Evolutionary conservation across 129 eudicot species (phyloP).

Genomic region (Cynara cardunculus): DNA sequence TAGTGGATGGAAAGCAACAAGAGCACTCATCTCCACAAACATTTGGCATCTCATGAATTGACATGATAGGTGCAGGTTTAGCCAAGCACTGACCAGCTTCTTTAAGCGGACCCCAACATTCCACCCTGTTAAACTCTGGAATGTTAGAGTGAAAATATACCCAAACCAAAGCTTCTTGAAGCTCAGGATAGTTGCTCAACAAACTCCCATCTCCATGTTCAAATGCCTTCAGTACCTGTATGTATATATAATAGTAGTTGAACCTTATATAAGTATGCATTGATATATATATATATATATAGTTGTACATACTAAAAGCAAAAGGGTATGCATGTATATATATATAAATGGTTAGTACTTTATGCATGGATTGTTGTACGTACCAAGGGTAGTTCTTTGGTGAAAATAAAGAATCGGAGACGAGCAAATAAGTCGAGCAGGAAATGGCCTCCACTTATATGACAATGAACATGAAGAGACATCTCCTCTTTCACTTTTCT

Average conservation of each 20-base stretch:
- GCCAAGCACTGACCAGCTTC: constrained; percentile 45
- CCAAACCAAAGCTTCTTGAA: constrained; percentile 74
- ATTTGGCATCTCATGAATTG: constrained; percentile 23
- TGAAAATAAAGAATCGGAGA: constrained; percentile 80
- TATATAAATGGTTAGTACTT: background rate
- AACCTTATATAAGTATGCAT: constrained; percentile 10
- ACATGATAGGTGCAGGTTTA: constrained; percentile 1
- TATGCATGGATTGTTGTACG: constrained; percentile 8
- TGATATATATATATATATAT: background rate
- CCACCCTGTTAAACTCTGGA: constrained; percentile 71
- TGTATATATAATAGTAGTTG: background rate
- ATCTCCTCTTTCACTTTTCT: constrained; percentile 74
- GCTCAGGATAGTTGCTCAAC: constrained; percentile 66
- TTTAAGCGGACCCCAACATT: constrained; percentile 89
- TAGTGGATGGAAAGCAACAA: constrained; percentile 75
- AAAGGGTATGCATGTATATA: background rate
- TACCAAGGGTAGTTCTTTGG: constrained; percentile 94
- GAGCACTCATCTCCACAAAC: constrained; percentile 49
- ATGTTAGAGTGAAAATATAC: constrained; percentile 86
- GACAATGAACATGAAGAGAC: constrained; percentile 97
- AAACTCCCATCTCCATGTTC: constrained; percentile 77
- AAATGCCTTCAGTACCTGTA: constrained; percentile 82
- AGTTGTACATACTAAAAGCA: background rate
- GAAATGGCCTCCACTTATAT: constrained; percentile 94
- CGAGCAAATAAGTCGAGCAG: constrained; percentile 61